These are phyloP conservation scores for Calcarisporium arbuscula DNA, from an alignment of 2,329 filamentous ascomycete species.

Conservation along the genomic window DNA sequence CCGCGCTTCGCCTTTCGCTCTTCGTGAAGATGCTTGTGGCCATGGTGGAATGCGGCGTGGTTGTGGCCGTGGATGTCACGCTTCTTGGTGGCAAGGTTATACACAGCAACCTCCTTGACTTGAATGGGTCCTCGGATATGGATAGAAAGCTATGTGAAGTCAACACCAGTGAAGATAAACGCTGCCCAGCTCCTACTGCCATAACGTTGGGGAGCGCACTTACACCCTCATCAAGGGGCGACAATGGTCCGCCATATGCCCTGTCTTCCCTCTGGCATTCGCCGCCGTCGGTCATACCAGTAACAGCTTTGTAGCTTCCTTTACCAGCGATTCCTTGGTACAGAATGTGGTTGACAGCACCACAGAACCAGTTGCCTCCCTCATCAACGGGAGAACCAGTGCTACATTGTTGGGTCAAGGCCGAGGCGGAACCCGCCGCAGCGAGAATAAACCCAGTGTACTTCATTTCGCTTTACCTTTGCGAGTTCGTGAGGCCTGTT, in stretches of 20 bases:
- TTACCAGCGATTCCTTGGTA: slow-evolving; percentile 55
- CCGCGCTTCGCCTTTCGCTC: slow-evolving; percentile 42
- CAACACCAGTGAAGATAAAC: neutral
- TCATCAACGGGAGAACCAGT: slow-evolving; percentile 27
- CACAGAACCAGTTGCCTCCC: slow-evolving; percentile 60
- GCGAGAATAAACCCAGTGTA: slow-evolving; percentile 20
- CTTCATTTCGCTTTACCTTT: slow-evolving; percentile 20
- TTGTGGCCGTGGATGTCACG: slow-evolving; percentile 32
- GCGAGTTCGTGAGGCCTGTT: neutral
- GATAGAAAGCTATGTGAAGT: slow-evolving; percentile 53
- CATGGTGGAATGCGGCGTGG: neutral
- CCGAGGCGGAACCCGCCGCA: slow-evolving; percentile 22
- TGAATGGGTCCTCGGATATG: slow-evolving; percentile 66
- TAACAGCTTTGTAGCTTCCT: slow-evolving; percentile 60
- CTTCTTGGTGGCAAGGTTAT: slow-evolving; percentile 42
- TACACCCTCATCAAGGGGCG: slow-evolving; percentile 67
- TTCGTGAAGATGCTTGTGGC: slow-evolving; percentile 48
- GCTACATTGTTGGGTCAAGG: slow-evolving; percentile 29
- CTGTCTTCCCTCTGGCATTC: slow-evolving; percentile 47
- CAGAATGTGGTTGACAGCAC: slow-evolving; percentile 58
- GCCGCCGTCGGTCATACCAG: slow-evolving; percentile 48
- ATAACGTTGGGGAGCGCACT: slow-evolving; percentile 22
- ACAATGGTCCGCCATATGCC: slow-evolving; percentile 53
- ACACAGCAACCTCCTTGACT: slow-evolving; percentile 63
- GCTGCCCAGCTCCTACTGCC: neutral